A percentile compares a stretch with the other conserved stretches of the same genome.
phyloP scores from a whole-genome alignment of 345 rosid species.

The Lepidium didymum region DNA sequence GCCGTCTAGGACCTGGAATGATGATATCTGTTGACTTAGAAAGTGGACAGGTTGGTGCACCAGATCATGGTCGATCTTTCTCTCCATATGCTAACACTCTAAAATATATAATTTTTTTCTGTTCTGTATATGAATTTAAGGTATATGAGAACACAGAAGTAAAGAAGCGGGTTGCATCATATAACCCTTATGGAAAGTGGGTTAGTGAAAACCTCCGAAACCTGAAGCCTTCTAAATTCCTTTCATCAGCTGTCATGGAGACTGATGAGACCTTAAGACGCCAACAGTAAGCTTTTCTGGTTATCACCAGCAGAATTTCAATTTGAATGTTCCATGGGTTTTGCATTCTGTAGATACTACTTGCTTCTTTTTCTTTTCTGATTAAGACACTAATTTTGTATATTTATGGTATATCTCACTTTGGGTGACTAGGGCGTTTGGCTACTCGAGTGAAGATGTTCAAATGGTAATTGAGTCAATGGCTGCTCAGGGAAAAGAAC shows the following conservation, averaged over 20 bases:
- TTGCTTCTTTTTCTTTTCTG: background rate
- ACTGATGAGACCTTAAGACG: constrained; percentile 63
- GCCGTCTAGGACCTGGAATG: constrained; percentile 99
- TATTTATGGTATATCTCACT: constrained; percentile 6
- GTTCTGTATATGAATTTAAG: constrained; percentile 33
- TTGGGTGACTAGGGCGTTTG: constrained; percentile 69
- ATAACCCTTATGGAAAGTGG: constrained; percentile 93
- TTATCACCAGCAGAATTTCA: background rate
- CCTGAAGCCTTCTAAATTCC: constrained; percentile 56
- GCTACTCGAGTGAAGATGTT: constrained; percentile 99
- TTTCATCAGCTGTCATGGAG: constrained; percentile 64
- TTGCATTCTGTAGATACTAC: background rate
- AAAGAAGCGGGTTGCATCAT: constrained; percentile 77
- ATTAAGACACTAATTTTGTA: constrained; percentile 8
- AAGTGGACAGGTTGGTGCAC: constrained; percentile 77
- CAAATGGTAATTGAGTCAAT: constrained; percentile 97
- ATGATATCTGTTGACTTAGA: constrained; percentile 91
- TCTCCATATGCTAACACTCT: background rate
- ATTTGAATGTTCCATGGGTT: background rate
- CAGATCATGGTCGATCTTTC: background rate
- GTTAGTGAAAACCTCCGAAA: constrained; percentile 69
- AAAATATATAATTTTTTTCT: background rate
- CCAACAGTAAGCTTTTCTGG: constrained; percentile 75
- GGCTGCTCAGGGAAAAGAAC: constrained; percentile 98
- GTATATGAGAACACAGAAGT: constrained; percentile 96